phyloP scores from a whole-genome alignment of 148 eudicot genomes.

The Gaultheria prostrata region DNA sequence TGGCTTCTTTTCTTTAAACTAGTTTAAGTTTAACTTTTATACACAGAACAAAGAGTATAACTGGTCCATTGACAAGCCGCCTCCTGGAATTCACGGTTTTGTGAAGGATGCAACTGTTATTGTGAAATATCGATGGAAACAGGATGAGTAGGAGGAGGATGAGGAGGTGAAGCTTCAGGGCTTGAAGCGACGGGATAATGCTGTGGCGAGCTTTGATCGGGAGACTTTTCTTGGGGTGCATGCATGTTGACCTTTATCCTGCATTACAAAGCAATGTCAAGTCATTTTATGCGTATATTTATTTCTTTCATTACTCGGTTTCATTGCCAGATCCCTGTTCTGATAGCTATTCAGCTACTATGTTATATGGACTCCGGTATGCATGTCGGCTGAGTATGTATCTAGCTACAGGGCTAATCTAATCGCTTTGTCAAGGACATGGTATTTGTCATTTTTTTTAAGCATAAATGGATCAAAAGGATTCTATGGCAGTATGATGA shows the following conservation, averaged over 20 bases:
- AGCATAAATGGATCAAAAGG: background rate
- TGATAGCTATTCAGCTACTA: too few relatives aligned
- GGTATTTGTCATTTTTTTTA: background rate
- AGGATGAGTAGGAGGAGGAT: background rate
- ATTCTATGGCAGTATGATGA: background rate
- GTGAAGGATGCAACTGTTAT: background rate
- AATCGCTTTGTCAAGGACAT: background rate
- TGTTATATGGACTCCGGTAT: background rate
- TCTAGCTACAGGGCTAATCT: background rate
- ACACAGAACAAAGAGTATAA: constrained; percentile 6
- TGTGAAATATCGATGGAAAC: constrained; percentile 6
- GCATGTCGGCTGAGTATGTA: background rate
- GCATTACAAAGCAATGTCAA: constrained; percentile 23
- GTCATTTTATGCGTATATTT: background rate
- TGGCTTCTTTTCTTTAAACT: background rate
- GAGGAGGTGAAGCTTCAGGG: background rate
- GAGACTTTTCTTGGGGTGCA: constrained; percentile 61
- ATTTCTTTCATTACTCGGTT: background rate
- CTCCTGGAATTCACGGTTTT: background rate
- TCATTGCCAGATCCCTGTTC: background rate
- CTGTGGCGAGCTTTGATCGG: constrained; percentile 30
- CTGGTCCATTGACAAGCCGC: background rate
- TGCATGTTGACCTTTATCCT: constrained; percentile 97
- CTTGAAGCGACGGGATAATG: constrained; percentile 25
- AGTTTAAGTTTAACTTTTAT: background rate